A percentile compares a stretch with the other conserved stretches of the same genome.
These are phyloP conservation scores for Eustoma russellianum DNA, from an alignment of 257 asterid genomes.

Conservation along the genomic window DNA sequence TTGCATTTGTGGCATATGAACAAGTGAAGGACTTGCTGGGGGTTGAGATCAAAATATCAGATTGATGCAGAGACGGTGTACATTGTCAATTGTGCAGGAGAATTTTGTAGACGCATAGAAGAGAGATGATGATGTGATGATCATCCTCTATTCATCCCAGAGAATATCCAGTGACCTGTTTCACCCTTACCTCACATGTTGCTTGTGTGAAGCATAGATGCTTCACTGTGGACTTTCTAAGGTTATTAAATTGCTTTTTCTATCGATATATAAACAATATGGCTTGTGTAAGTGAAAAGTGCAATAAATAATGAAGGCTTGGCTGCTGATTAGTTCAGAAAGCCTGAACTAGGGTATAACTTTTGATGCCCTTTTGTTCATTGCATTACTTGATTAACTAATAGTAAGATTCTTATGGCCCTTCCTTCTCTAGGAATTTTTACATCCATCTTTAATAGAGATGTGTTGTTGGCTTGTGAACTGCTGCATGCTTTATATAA, in stretches of 20 bases:
- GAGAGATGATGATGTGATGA: conserved; percentile 11
- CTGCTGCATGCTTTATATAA: too few relatives aligned
- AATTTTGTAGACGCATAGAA: conserved; percentile 38
- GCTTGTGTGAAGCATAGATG: conserved; percentile 9
- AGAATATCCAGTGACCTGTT: conserved; percentile 9
- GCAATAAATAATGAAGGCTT: conserved; percentile 7
- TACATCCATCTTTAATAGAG: too few relatives aligned
- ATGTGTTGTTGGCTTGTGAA: too few relatives aligned
- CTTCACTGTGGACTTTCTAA: conserved; percentile 6
- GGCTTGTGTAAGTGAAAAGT: conserved; percentile 5
- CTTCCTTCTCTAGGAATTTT: too few relatives aligned
- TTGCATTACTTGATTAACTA: too few relatives aligned
- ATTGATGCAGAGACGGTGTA: conserved; percentile 35
- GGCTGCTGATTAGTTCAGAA: conserved; percentile 5
- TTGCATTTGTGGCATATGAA: conserved; percentile 86
- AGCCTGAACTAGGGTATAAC: background rate
- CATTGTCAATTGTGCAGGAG: conserved; percentile 16
- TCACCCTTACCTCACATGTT: conserved; percentile 9
- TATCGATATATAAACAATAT: conserved; percentile 6
- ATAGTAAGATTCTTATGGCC: too few relatives aligned
- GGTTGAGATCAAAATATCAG: conserved; percentile 81
- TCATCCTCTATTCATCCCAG: conserved; percentile 10
- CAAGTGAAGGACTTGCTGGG: conserved; percentile 83
- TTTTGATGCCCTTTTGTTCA: background rate
- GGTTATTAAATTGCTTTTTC: conserved; percentile 6